Conservation (phyloP, 495 filamentous ascomycete species). For the Aspergillus sparsus region DNA sequence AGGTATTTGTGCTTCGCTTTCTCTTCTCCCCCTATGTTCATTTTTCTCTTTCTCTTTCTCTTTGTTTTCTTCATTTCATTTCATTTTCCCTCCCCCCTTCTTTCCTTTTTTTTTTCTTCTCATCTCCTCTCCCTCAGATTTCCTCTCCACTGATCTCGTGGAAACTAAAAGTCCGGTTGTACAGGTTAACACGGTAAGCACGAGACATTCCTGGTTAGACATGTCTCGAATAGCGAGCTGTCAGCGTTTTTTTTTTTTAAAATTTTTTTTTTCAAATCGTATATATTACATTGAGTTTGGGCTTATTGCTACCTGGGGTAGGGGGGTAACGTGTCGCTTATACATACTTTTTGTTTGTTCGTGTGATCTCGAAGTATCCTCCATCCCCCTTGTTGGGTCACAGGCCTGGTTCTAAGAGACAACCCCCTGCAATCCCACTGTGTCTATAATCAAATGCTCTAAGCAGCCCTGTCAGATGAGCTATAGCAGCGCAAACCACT, state of each 20-base stretch:
- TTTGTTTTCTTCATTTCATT: slow-evolving; percentile 9
- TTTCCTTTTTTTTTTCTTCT: slow-evolving; percentile 6
- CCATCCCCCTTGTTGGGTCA: slow-evolving; percentile 17
- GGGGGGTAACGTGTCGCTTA: slow-evolving; percentile 22
- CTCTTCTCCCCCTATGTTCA: slow-evolving; percentile 4
- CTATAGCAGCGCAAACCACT: slow-evolving; percentile 58
- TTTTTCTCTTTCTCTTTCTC: slow-evolving; percentile 8
- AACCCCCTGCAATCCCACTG: slow-evolving; percentile 44
- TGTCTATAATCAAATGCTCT: slow-evolving; percentile 59
- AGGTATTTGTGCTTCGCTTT: slow-evolving; percentile 8
- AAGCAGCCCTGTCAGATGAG: slow-evolving; percentile 59
- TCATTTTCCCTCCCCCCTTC: not conserved
- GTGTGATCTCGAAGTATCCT: slow-evolving; percentile 23
- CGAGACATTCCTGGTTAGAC: slow-evolving; percentile 22
- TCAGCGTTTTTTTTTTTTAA: slow-evolving; percentile 6
- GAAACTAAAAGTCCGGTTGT: slow-evolving; percentile 12
- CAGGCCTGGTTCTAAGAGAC: slow-evolving; percentile 21
- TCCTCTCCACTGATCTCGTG: slow-evolving; percentile 15
- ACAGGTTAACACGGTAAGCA: slow-evolving; percentile 23
- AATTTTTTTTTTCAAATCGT: slow-evolving; percentile 10
- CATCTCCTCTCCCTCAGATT: not conserved
- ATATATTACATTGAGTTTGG: slow-evolving; percentile 18
- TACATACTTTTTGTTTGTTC: slow-evolving; percentile 17
- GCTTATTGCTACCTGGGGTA: slow-evolving; percentile 17
- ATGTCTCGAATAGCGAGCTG: slow-evolving; percentile 26